Percentiles rank a stretch among this genome's conserved stretches.
These are phyloP conservation scores for Camelina hispida DNA, from an alignment of 345 rosid species.

Conservation along the genomic window DNA sequence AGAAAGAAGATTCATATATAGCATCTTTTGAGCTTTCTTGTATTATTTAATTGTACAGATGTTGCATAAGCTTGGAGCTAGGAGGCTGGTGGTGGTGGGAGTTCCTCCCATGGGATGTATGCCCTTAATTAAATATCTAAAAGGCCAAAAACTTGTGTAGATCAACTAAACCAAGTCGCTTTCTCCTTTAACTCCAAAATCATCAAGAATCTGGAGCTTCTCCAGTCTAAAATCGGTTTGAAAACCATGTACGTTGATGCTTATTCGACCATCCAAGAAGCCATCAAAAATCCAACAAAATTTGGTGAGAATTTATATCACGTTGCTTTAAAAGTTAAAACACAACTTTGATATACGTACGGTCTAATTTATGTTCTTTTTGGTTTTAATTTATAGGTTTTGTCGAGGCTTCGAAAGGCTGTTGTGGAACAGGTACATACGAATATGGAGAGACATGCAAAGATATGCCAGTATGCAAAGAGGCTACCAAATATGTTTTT, in stretches of 20 bases:
- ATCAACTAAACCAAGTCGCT: constrained; percentile 54
- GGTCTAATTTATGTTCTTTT: background rate
- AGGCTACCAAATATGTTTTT: constrained; percentile 65
- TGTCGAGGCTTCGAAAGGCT: constrained; percentile 60
- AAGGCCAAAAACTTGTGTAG: constrained; percentile 55
- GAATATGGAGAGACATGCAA: constrained; percentile 78
- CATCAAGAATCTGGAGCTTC: constrained; percentile 44
- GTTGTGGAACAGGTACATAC: constrained; percentile 76
- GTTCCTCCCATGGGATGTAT: constrained; percentile 90
- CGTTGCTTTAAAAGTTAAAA: background rate
- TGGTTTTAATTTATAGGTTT: constrained; percentile 52
- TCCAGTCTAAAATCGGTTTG: constrained; percentile 47
- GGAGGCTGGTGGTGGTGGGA: constrained; percentile 72
- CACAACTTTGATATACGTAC: background rate
- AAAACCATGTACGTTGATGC: constrained; percentile 64
- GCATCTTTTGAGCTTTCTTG: background rate
- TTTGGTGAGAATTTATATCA: constrained; percentile 52
- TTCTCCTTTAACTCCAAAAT: constrained; percentile 63
- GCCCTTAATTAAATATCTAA: constrained; percentile 72
- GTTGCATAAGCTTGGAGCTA: constrained; percentile 64
- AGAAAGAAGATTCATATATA: background rate
- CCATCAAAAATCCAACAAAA: constrained; percentile 54
- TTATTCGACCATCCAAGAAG: constrained; percentile 50
- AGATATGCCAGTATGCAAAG: constrained; percentile 63
- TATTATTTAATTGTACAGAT: constrained; percentile 47